phyloP scores from a whole-genome alignment of 2,329 filamentous ascomycete genomes.

The Alternaria conjuncta region DNA sequence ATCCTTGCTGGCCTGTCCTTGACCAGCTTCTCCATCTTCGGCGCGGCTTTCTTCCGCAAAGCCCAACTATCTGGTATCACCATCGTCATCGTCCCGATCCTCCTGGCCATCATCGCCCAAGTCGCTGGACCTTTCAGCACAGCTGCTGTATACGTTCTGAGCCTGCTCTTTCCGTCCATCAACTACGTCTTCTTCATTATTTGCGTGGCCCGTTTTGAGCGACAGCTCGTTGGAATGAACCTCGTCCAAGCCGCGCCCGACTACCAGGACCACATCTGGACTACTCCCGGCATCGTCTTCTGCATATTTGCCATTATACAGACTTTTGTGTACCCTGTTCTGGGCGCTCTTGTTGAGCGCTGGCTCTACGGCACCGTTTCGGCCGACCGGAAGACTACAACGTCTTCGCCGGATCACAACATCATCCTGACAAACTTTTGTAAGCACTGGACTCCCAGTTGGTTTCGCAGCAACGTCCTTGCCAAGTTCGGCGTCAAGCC shows the following conservation, averaged over 20 bases:
- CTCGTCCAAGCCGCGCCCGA: slow-evolving; percentile 66
- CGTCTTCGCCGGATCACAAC: slow-evolving; percentile 55
- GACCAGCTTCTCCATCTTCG: slow-evolving; percentile 80
- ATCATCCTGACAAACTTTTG: slow-evolving; percentile 76
- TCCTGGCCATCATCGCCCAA: slow-evolving; percentile 84
- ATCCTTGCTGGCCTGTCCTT: slow-evolving; percentile 78
- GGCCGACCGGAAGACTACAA: slow-evolving; percentile 54
- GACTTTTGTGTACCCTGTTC: slow-evolving; percentile 75
- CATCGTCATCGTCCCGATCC: slow-evolving; percentile 72
- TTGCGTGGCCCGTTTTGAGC: slow-evolving; percentile 78
- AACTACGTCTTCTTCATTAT: slow-evolving; percentile 86
- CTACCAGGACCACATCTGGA: slow-evolving; percentile 57
- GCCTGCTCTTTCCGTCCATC: slow-evolving; percentile 82
- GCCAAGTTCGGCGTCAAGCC: slow-evolving; percentile 55
- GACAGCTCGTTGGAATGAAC: slow-evolving; percentile 64
- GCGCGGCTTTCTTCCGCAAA: slow-evolving; percentile 82
- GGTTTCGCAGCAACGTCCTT: slow-evolving; percentile 60
- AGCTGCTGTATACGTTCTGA: slow-evolving; percentile 70
- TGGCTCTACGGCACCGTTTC: slow-evolving; percentile 77
- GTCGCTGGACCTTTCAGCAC: slow-evolving; percentile 69
- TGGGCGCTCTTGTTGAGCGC: slow-evolving; percentile 77
- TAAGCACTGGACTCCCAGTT: slow-evolving; percentile 76
- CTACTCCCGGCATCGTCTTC: slow-evolving; percentile 74
- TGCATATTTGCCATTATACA: slow-evolving; percentile 81
- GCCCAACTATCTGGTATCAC: slow-evolving; percentile 87